Evolutionary conservation across 768 basidiomycete species (phyloP), one percentile per base, ranked within the genome.

Genomic region (Erythrobasidium yunnanense): DNA sequence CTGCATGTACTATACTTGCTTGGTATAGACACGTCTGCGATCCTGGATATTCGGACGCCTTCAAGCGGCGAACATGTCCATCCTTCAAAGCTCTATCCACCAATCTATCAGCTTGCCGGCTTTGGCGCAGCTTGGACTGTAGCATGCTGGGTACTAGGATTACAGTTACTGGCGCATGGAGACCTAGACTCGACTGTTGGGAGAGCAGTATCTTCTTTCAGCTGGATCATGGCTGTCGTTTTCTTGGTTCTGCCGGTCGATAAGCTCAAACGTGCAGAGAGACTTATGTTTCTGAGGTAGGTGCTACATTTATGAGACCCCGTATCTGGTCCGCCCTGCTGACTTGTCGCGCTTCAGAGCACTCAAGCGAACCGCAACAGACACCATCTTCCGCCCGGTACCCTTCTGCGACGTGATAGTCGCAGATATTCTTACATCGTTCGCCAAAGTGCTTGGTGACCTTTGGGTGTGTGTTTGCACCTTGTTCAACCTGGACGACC

Each of bases 391-490:
- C 56, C 79, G 80, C 45, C 82, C 85, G 3, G 80, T 90, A 42
- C 84, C 85, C 75, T 99, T 99, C 77, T 84, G 85, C 29, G 95
- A 99, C 75, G 84, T 99, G 23, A 83, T 97, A 47, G 84, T 93
- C 66, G 92, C 93, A 66, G 95, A 97, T 80, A 83, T 97, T 68
- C 82, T 92, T 73, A 99, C 95, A 1, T 96, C 92, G 1, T 93
- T 88, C 73, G 92, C 95, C 34, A 96, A 95, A 78, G 90, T 99
- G 42, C 79, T 96, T 20, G 93, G 93, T 13, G 95, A 97, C 73
- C 78, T 91, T 45, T 96, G 89, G 89, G 78, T 96, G 47, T 90
- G 88, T 3, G 71, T 85, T 18, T 58, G 53, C 45, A 49, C 66
- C 17, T 50, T 63, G 6, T 35, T 68, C 46, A 46, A 29, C 45